Evolutionary conservation across 768 basidiomycete genomes (phyloP), one percentile per base, ranked within the genome.

Genomic region (Stropharia rugosoannulata): DNA sequence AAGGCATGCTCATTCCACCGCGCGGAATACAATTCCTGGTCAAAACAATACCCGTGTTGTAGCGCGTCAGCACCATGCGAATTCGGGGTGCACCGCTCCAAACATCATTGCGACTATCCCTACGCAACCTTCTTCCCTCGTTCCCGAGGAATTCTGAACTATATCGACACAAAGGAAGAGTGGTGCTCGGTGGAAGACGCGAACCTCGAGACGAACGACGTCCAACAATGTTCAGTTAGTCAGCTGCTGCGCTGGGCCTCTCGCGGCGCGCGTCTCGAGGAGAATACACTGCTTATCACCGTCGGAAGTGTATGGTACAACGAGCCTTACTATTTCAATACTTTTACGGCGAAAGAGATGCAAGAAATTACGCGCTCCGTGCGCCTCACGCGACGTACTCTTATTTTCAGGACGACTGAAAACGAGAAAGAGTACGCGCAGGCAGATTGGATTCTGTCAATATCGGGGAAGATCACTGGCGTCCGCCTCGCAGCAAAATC

Each of bases 31-130:
- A 63, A 70, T 51, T 66, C 69, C 11, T 75, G 73, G 72, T 59
- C 59, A 37, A 68, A 67, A 54, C 65, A 58, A 49, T 73, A 65
- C 45, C 70, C 70, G 8, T 77, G 75, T 48, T 77, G 75, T 57
- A 68, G 69, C 55, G 66, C 67, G 0, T 44, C 59, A 5, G 64
- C 72, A 54, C 71, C 74, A 12, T 76, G 75, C 56, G 66, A 74
- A 60, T 71, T 66, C 47, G 61, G 61, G 25, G 59, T 62, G 5
- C 75, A 77, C 61, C 68, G 74, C 42, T 59, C 70, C 1, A 69
- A 67, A 45, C 74, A 75, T 50, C 75, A 77, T 49, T 75, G 72
- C 57, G 73, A 77, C 29, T 77, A 75, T 57, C 69, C 75, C 5
- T 77, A 77, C 47, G 71, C 64, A 10, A 59, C 59, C 5, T 77